A percentile compares a stretch with the other conserved stretches of the same genome.
Evolutionary conservation across 306 rosid genomes (phyloP).

Genomic region (Begonia fuchsioides): DNA sequence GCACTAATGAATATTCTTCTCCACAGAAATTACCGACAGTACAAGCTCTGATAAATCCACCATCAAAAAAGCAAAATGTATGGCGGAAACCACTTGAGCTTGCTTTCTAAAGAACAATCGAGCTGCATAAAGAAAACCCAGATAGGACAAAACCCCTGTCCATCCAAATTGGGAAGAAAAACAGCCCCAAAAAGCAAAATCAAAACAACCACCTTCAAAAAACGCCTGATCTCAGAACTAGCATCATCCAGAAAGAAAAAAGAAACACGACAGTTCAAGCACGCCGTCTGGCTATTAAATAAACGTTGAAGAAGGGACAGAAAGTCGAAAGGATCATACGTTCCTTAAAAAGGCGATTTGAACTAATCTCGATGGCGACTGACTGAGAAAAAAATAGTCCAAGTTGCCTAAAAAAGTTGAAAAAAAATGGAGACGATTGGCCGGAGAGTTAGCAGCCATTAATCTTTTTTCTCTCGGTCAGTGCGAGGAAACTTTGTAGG

Average conservation of each 20-base stretch:
- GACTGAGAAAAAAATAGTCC: conserved; percentile 11
- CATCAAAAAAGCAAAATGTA: not conserved
- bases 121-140: conserved; percentile 2
- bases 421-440: conserved; percentile 2
- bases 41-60: conserved; percentile 5
- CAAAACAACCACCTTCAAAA: conserved; percentile 4
- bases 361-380: conserved; percentile 2
- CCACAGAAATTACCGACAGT: conserved; percentile 8
- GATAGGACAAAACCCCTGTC: too few species aligned
- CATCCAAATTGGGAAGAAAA: not conserved
- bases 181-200: conserved; percentile 1
- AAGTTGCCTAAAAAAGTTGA: conserved; percentile 10
- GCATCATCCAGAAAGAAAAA: conserved; percentile 8
- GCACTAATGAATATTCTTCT: conserved; percentile 5
- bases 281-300: conserved; percentile 4
- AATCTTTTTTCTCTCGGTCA: conserved; percentile 1
- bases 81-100: not conserved
- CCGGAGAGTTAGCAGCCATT: conserved; percentile 5
- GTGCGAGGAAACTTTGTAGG: conserved; percentile 3
- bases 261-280: conserved; percentile 9
- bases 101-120: conserved; percentile 5
- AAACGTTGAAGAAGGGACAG: conserved; percentile 7
- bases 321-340: conserved; percentile 5
- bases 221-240: conserved; percentile 11
- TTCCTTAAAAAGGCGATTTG: not conserved